Evolutionary conservation across 495 filamentous ascomycete species (phyloP).

Genomic region (Cryomyces minteri): DNA sequence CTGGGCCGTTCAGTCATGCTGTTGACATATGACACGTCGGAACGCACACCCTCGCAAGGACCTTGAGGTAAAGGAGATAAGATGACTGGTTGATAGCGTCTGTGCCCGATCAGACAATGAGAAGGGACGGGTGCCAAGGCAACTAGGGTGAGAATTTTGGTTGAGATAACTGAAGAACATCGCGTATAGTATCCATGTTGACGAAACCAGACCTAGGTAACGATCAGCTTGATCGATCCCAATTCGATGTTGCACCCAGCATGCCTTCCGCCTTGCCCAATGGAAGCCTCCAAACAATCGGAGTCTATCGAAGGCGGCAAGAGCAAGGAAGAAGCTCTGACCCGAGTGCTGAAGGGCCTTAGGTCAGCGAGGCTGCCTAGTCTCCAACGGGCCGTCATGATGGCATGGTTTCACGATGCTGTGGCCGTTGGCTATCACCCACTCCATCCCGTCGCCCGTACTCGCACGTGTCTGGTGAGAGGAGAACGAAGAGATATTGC

Average conservation of each 20-base stretch:
- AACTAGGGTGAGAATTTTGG: not conserved
- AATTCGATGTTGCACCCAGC: not conserved
- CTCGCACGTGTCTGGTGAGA: too few species aligned
- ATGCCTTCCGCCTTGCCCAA: too few species aligned
- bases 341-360: too few species aligned
- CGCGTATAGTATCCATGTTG: not conserved
- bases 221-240: not conserved
- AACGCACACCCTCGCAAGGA: not conserved
- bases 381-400: too few species aligned
- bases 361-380: too few species aligned
- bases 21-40: not conserved
- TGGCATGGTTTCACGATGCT: too few species aligned
- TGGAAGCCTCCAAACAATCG: too few species aligned
- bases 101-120: not conserved
- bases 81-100: not conserved
- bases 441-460: too few species aligned
- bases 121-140: not conserved
- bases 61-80: conserved; percentile 1
- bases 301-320: too few species aligned
- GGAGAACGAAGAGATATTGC: too few species aligned
- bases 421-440: too few species aligned
- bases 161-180: not conserved
- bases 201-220: not conserved
- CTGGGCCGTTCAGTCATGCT: not conserved
- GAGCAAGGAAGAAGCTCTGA: too few species aligned